Evolutionary conservation across 225 moss, liverwort and hornwort genomes (phyloP).

Genomic region (Sphagnum tenellum): DNA sequence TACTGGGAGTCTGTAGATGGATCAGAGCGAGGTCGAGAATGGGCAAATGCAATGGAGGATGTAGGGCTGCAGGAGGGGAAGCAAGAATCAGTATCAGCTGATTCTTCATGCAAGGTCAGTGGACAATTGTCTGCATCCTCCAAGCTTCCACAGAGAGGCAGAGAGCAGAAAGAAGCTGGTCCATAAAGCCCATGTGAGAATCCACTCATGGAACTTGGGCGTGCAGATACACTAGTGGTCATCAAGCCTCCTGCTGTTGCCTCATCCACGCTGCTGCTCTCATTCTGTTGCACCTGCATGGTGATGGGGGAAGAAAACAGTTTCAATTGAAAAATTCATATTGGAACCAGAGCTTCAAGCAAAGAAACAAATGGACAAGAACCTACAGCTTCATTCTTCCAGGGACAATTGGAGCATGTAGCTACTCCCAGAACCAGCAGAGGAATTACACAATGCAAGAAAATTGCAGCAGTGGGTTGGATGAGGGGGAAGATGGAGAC

Average conservation of each 20-base stretch:
- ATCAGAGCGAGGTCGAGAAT: slow-evolving; percentile 75
- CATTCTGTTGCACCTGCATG: no score
- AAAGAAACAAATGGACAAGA: no score
- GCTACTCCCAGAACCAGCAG: no score
- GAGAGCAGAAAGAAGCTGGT: slow-evolving; percentile 63
- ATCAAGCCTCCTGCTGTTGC: slow-evolving; percentile 6
- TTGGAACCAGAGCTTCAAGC: no score
- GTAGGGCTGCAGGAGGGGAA: slow-evolving; percentile 77
- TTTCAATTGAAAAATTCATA: no score
- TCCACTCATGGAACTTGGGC: slow-evolving; percentile 65
- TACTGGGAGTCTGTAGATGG: slow-evolving; percentile 89
- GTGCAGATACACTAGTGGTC: slow-evolving; percentile 26
- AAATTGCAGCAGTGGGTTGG: no score
- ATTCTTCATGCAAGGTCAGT: slow-evolving; percentile 70
- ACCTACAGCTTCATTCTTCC: no score
- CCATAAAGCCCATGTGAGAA: slow-evolving; percentile 75
- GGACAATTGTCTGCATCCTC: slow-evolving; percentile 54
- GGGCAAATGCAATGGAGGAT: slow-evolving; percentile 72
- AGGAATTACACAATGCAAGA: no score
- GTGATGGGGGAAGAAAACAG: no score
- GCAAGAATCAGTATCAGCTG: slow-evolving; percentile 68
- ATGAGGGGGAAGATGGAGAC: slow-evolving; percentile 2
- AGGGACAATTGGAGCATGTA: no score
- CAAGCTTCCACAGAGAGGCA: slow-evolving; percentile 51
- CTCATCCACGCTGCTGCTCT: no score